Evolutionary conservation across 2,329 filamentous ascomycete species (phyloP).

Genomic region (Coniochaeta sp.): DNA sequence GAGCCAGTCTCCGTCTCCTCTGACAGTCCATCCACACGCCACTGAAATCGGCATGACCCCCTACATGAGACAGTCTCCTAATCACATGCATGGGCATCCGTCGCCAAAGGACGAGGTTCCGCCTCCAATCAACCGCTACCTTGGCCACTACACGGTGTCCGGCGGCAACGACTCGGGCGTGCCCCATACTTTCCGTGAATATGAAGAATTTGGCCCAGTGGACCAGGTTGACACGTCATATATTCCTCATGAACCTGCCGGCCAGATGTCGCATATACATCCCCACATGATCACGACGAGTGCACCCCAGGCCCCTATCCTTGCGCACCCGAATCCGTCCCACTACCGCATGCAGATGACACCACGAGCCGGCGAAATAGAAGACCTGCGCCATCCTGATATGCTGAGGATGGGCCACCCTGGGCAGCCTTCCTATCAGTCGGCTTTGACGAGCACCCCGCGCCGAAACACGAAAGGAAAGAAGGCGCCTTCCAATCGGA

Average conservation of each 20-base stretch:
- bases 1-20: conserved; percentile 37
- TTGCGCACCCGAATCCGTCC: conserved; percentile 12
- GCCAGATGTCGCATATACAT: neutral
- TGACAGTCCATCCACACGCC: conserved; percentile 29
- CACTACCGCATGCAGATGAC: neutral
- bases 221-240: conserved; percentile 7
- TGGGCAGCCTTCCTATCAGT: conserved; percentile 8
- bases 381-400: conserved; percentile 14
- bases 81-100: conserved; percentile 12
- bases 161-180: conserved; percentile 20
- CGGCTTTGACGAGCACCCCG: conserved; percentile 9
- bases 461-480: conserved; percentile 4
- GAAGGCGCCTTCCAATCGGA: neutral
- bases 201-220: conserved; percentile 6
- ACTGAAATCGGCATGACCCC: conserved; percentile 26
- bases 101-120: conserved; percentile 25
- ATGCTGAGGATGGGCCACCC: conserved; percentile 4
- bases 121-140: conserved; percentile 24
- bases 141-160: conserved; percentile 28
- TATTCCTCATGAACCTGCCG: conserved; percentile 7
- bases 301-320: conserved; percentile 10
- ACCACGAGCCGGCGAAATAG: conserved; percentile 5
- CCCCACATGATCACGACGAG: conserved; percentile 8
- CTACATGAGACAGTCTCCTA: conserved; percentile 26
- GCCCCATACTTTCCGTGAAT: conserved; percentile 17